Percentiles rank a stretch among this genome's conserved stretches.
These are phyloP conservation scores for Shiraia bambusicola DNA, from an alignment of 2,329 filamentous ascomycete species.

Conservation along the genomic window DNA sequence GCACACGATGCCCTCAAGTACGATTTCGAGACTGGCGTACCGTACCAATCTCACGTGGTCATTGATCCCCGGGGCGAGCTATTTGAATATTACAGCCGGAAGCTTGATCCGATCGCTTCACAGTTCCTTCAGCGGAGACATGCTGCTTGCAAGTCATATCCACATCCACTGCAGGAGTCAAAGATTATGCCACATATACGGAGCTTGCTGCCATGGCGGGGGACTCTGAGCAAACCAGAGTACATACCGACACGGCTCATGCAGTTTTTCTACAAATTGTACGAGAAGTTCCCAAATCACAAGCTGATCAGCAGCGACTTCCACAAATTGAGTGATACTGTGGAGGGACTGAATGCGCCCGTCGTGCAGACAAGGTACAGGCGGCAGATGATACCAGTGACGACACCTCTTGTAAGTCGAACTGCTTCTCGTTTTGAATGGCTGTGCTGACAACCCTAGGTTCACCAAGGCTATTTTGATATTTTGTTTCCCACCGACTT, in stretches of 20 bases:
- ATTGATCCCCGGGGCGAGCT: slow-evolving; percentile 86
- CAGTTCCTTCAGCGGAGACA: slow-evolving; percentile 84
- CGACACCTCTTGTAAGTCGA: slow-evolving; percentile 79
- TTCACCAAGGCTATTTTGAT: slow-evolving; percentile 98
- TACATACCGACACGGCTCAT: slow-evolving; percentile 93
- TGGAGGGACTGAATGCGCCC: slow-evolving; percentile 83
- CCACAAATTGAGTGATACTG: slow-evolving; percentile 77
- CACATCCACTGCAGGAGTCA: slow-evolving; percentile 61
- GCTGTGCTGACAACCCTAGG: slow-evolving; percentile 53
- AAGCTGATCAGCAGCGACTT: slow-evolving; percentile 90
- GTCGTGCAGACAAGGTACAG: slow-evolving; percentile 95
- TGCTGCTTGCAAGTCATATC: slow-evolving; percentile 64
- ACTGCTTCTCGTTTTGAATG: not conserved
- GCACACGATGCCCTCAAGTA: slow-evolving; percentile 93
- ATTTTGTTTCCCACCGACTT: slow-evolving; percentile 99
- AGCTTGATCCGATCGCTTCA: slow-evolving; percentile 77
- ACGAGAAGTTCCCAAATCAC: slow-evolving; percentile 85
- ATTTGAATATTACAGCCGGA: slow-evolving; percentile 85
- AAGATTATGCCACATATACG: slow-evolving; percentile 62
- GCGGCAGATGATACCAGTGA: slow-evolving; percentile 82
- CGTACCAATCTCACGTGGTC: slow-evolving; percentile 85
- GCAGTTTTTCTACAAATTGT: slow-evolving; percentile 93
- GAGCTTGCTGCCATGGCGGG: slow-evolving; percentile 66
- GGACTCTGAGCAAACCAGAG: slow-evolving; percentile 79
- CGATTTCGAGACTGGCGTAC: slow-evolving; percentile 74